phyloP scores from a whole-genome alignment of 805 yeast genomes.

The Wilhelminamyces savonicus region DNA sequence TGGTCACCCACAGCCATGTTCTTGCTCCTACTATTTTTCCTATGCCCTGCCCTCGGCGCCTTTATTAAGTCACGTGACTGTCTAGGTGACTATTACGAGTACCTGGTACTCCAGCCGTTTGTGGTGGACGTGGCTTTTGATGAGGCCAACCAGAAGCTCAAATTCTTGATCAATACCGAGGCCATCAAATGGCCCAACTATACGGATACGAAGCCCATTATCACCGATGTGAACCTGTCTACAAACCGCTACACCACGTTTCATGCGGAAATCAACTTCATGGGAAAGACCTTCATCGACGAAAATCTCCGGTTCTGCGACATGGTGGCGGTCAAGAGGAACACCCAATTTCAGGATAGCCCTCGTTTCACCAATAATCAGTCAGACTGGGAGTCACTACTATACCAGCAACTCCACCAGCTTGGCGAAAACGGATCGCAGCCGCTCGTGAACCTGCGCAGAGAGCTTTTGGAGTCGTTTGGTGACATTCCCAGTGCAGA shows the following conservation, averaged over 20 bases:
- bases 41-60: no score
- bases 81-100: no score
- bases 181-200: slow-evolving; percentile 8
- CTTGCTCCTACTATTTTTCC: no score
- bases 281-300: slow-evolving; percentile 35
- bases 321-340: slow-evolving; percentile 30
- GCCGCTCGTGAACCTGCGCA: no score
- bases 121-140: slow-evolving; percentile 32
- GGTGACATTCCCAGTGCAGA: no score
- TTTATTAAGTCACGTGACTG: no score
- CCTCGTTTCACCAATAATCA: slow-evolving; percentile 14
- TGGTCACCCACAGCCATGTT: no score
- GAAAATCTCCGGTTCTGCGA: slow-evolving; percentile 41
- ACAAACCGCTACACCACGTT: slow-evolving; percentile 46
- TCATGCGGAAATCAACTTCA: slow-evolving; percentile 38
- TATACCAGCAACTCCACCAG: no score
- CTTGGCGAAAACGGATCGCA: no score
- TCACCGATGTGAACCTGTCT: slow-evolving; percentile 37
- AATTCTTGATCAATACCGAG: slow-evolving; percentile 30
- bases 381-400: no score
- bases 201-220: slow-evolving; percentile 9
- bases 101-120: slow-evolving; percentile 11
- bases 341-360: slow-evolving; percentile 16
- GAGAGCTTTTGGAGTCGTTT: no score
- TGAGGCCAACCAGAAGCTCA: slow-evolving; percentile 18